Evolutionary conservation across 148 eudicot genomes (phyloP), one percentile per base, ranked within the genome.

Genomic region (Oxyria digyna): DNA sequence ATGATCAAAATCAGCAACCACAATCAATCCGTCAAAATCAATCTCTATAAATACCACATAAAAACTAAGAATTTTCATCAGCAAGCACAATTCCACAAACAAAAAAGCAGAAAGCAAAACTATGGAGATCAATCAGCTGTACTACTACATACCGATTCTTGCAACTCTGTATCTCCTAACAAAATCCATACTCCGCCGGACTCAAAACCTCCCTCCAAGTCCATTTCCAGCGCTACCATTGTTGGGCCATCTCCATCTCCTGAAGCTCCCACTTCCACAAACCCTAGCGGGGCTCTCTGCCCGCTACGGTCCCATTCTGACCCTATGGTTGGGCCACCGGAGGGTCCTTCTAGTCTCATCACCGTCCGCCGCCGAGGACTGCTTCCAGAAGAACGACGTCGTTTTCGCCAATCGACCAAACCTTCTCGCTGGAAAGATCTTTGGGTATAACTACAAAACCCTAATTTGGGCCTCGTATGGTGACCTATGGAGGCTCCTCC

Each of bases 381-480:
- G 90, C 52, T 62, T 86, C 42, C 72, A 74, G 43, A 70, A 69
- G 31, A 80, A 87, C 67, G 91, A 87, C 69, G 10, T 72, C 21
- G 71, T 73, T 5, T 80, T 87, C 45, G 88, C 91, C 52, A 81
- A 72, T 79, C 77, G 91, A 0, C 86, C 87, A 6, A 54, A 38
- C 4, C 45, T 87, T 10, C 69, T 84, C 0, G 74, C 78, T 18
- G 81, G 81, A 15, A 78, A 78, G 38, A 40, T 70, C 40, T 13
- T 82, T 0, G 91, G 83, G 0, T 76, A 82, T 43, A 70, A 77
- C 38, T 77, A 75, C 69, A 81, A 83, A 10, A 72, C 35, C 72
- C 3, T 87, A 20, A n/a, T 69, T 0, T 87, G 84, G 85, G 81
- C 82, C 9, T 72, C 83, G 1, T 85, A 87, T 59, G 87, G 93